Percentiles rank a stretch among this genome's conserved stretches.
phyloP scores from a whole-genome alignment of 441 rosid species.

The Biscutella laevigata region DNA sequence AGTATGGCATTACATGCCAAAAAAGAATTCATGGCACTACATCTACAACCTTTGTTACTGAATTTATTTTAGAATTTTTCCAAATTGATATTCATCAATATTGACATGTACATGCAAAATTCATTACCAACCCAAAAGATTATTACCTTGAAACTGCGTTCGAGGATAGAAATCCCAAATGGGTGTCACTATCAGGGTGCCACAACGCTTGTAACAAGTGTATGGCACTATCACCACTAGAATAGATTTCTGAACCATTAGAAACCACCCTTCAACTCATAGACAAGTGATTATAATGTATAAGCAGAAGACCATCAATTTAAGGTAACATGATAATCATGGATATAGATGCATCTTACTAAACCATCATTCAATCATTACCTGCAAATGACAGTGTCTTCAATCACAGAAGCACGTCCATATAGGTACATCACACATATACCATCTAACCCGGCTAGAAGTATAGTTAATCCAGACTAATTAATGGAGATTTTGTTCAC shows the following conservation, averaged over 20 bases:
- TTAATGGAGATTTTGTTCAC: slow-evolving; percentile 71
- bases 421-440: slow-evolving; percentile 65
- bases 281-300: not conserved
- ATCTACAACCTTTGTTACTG: not conserved
- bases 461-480: slow-evolving; percentile 65
- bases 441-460: slow-evolving; percentile 62
- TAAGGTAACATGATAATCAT: not conserved
- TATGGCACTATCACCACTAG: slow-evolving; percentile 43
- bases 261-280: slow-evolving; percentile 54
- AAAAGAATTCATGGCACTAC: too few relatives aligned
- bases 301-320: not conserved
- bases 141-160: slow-evolving; percentile 88
- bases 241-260: slow-evolving; percentile 61
- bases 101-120: slow-evolving; percentile 1
- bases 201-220: slow-evolving; percentile 56
- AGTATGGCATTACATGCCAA: slow-evolving; percentile 1
- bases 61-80: not conserved
- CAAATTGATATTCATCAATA: not conserved
- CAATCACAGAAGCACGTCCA: slow-evolving; percentile 50
- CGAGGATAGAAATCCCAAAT: slow-evolving; percentile 83
- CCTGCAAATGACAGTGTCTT: slow-evolving; percentile 67
- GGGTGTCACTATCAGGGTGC: slow-evolving; percentile 86
- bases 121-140: not conserved
- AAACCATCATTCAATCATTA: slow-evolving; percentile 12
- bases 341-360: not conserved